phyloP scores from a whole-genome alignment of 331 rosid genomes.

The Quercus tomentella region DNA sequence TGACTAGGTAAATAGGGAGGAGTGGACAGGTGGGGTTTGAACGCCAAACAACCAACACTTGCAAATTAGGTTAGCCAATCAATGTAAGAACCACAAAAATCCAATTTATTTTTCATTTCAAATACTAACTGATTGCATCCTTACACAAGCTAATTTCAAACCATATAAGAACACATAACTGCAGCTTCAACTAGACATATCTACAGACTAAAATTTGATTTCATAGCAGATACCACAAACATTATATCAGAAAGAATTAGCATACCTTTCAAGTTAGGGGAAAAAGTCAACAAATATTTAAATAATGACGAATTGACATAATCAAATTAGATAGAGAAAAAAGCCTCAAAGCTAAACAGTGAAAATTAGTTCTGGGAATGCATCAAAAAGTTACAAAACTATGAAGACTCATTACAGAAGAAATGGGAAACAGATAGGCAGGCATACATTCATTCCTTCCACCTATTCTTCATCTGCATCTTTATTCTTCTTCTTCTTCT shows the following conservation, averaged over 20 bases:
- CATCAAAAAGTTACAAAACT: constrained; percentile 12
- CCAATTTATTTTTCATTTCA: not conserved
- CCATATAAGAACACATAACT: not conserved
- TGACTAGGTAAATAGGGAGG: no score
- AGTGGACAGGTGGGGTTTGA: no score
- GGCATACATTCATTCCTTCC: constrained; percentile 12
- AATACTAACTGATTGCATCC: not conserved
- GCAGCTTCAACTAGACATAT: not conserved
- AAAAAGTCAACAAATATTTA: not conserved
- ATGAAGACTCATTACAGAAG: constrained; percentile 7
- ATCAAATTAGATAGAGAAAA: not conserved
- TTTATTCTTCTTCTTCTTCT: constrained; percentile 51
- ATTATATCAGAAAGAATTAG: not conserved
- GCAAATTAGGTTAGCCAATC: not conserved
- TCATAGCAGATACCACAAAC: no score
- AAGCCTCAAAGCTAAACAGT: constrained; percentile 1
- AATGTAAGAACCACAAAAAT: not conserved
- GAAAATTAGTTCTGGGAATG: constrained; percentile 2
- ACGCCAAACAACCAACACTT: not conserved
- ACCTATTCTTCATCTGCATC: constrained; percentile 49
- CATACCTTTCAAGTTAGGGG: not conserved
- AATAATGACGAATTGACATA: not conserved
- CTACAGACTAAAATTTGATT: not conserved
- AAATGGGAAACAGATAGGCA: not conserved
- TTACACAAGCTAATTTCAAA: not conserved